phyloP scores from a whole-genome alignment of 805 yeast species.

The Starmerella vaccinii region DNA sequence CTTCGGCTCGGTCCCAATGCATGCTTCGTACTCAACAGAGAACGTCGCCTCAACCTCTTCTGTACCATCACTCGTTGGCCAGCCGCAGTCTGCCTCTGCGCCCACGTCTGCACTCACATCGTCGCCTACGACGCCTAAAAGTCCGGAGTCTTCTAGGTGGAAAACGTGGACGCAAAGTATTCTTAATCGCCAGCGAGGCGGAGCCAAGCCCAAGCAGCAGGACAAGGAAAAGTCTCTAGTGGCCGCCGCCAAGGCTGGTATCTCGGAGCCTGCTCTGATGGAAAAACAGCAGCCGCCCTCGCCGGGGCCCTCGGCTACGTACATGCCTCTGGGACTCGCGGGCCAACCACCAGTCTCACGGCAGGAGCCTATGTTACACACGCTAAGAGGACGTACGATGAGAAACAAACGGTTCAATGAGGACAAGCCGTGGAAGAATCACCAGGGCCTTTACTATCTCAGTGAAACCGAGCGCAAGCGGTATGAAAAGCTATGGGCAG shows the following conservation, averaged over 20 bases:
- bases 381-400: slow-evolving; percentile 34
- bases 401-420: slow-evolving; percentile 53
- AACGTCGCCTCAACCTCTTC: background rate
- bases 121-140: background rate
- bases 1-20: slow-evolving; percentile 3
- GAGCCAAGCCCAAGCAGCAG: background rate
- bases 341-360: background rate
- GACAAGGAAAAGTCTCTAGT: background rate
- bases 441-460: slow-evolving; percentile 43
- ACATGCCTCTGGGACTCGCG: background rate
- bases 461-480: slow-evolving; percentile 61
- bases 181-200: slow-evolving; percentile 1
- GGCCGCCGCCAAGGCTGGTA: background rate
- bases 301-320: background rate
- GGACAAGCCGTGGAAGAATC: slow-evolving; percentile 91
- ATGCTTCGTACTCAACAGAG: background rate
- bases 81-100: background rate
- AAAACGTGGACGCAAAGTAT: slow-evolving; percentile 2
- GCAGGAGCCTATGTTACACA: slow-evolving; percentile 15
- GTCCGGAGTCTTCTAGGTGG: background rate
- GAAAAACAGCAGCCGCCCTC: background rate
- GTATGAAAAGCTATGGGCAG: slow-evolving; percentile 89
- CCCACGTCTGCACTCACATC: background rate
- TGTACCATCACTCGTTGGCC: background rate
- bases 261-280: background rate